A percentile compares a stretch with the other conserved stretches of the same genome.
Evolutionary conservation across 2,329 filamentous ascomycete genomes (phyloP).

Genomic region (Aspergillus sp.): DNA sequence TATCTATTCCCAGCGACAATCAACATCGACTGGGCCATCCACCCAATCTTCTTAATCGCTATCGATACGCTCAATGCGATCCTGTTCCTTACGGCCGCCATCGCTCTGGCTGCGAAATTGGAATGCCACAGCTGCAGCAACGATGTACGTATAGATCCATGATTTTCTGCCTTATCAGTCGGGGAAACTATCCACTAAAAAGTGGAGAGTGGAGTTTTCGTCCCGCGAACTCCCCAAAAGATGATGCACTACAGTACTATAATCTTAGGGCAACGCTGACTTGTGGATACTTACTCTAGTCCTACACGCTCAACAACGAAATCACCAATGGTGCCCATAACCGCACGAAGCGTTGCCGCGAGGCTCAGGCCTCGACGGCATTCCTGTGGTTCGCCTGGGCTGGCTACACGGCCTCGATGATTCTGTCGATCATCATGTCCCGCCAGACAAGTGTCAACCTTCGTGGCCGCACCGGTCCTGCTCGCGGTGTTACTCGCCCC

Average conservation of each 20-base stretch:
- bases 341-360: conserved; percentile 48
- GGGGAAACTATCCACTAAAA: neutral
- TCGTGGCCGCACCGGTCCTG: conserved; percentile 34
- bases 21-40: conserved; percentile 41
- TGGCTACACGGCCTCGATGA: conserved; percentile 44
- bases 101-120: conserved; percentile 52
- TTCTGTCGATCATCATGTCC: conserved; percentile 42
- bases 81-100: conserved; percentile 51
- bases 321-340: conserved; percentile 47
- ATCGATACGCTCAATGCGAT: conserved; percentile 51
- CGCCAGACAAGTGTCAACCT: conserved; percentile 37
- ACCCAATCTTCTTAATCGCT: conserved; percentile 46
- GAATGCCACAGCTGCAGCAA: conserved; percentile 49
- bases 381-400: conserved; percentile 56
- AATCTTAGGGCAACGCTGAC: conserved; percentile 6
- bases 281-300: conserved; percentile 26
- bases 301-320: conserved; percentile 45
- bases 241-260: neutral
- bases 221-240: conserved; percentile 1
- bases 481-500: conserved; percentile 36
- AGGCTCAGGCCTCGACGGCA: conserved; percentile 52
- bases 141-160: conserved; percentile 37
- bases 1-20: conserved; percentile 50
- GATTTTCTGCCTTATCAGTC: neutral
- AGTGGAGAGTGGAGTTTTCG: neutral